Conservation (phyloP, 495 filamentous ascomycete species). For the Talaromyces nanjingensis region DNA sequence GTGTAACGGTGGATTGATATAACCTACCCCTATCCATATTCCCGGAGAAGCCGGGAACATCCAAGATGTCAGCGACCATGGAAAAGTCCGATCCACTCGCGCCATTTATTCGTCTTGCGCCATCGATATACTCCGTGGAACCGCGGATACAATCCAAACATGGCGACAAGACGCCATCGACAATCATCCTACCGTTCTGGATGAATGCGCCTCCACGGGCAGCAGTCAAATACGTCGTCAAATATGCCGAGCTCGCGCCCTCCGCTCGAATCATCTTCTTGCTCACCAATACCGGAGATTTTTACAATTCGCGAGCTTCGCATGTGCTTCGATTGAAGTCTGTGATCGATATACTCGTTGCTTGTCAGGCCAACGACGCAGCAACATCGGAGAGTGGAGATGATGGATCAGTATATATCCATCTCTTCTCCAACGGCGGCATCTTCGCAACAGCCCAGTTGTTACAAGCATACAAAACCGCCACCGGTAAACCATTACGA, state of each 20-base stretch:
- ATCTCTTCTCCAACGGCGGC: constrained; percentile 42
- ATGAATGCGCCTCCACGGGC: constrained; percentile 35
- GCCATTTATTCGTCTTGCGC: constrained; percentile 22
- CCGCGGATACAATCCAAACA: constrained; percentile 9
- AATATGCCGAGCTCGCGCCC: constrained; percentile 30
- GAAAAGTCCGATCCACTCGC: constrained; percentile 10
- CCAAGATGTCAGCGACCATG: constrained; percentile 8
- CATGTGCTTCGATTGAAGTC: constrained; percentile 27
- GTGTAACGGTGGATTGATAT: too few species aligned
- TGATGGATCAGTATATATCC: constrained; percentile 27
- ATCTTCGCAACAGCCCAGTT: constrained; percentile 24
- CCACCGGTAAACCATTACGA: constrained; percentile 24
- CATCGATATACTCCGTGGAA: constrained; percentile 30
- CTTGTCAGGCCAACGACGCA: neutral
- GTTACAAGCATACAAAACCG: constrained; percentile 24
- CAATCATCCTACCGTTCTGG: constrained; percentile 37
- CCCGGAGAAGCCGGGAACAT: neutral
- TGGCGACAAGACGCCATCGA: constrained; percentile 10
- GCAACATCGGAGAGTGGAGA: neutral
- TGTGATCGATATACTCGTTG: constrained; percentile 29
- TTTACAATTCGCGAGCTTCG: constrained; percentile 22
- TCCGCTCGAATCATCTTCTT: constrained; percentile 35
- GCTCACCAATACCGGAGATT: constrained; percentile 29
- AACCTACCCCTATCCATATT: neutral
- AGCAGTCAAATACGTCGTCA: constrained; percentile 29